A percentile compares a stretch with the other conserved stretches of the same genome.
Evolutionary conservation across 108 stramenopile genomes (phyloP).

Genomic region (Fragilaria crotonensis): DNA sequence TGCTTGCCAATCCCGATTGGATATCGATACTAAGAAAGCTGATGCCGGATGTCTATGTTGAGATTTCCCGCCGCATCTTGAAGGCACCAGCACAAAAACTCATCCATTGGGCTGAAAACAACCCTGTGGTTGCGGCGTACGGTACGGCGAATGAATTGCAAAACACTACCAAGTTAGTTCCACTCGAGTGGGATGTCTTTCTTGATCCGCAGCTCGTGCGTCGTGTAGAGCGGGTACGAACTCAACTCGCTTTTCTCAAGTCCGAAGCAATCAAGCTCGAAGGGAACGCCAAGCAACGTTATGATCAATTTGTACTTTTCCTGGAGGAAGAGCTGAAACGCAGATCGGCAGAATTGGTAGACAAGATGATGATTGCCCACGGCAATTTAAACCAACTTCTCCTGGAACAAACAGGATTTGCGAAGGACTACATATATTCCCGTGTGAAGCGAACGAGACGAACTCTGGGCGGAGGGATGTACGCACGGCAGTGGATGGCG

Average conservation of each 20-base stretch:
- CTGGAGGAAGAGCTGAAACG: slow-evolving; percentile 36
- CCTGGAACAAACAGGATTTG: slow-evolving; percentile 57
- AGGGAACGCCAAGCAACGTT: too few relatives aligned
- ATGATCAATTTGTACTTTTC: too few relatives aligned
- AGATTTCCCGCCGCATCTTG: slow-evolving; percentile 58
- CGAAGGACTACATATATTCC: slow-evolving; percentile 71
- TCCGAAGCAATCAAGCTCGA: slow-evolving; percentile 38
- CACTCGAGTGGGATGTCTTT: slow-evolving; percentile 81
- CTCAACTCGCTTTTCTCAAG: slow-evolving; percentile 38
- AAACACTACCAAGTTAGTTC: slow-evolving; percentile 41
- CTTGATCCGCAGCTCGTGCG: slow-evolving; percentile 68
- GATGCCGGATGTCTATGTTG: slow-evolving; percentile 85
- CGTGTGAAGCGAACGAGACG: slow-evolving; percentile 68
- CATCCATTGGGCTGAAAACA: slow-evolving; percentile 90
- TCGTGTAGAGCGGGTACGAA: slow-evolving; percentile 43
- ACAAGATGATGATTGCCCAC: slow-evolving; percentile 78
- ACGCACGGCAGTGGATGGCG: slow-evolving; percentile 72
- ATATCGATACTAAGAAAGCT: slow-evolving; percentile 56
- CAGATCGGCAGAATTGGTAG: slow-evolving; percentile 46
- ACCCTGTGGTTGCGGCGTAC: slow-evolving; percentile 85
- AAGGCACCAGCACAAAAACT: slow-evolving; percentile 44
- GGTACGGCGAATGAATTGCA: slow-evolving; percentile 53
- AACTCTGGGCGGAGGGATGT: slow-evolving; percentile 80
- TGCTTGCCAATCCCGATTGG: slow-evolving; percentile 75
- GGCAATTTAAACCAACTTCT: slow-evolving; percentile 64